phyloP scores from a whole-genome alignment of 1,139 yeast species.

The Debaryomyces robertsiae region DNA sequence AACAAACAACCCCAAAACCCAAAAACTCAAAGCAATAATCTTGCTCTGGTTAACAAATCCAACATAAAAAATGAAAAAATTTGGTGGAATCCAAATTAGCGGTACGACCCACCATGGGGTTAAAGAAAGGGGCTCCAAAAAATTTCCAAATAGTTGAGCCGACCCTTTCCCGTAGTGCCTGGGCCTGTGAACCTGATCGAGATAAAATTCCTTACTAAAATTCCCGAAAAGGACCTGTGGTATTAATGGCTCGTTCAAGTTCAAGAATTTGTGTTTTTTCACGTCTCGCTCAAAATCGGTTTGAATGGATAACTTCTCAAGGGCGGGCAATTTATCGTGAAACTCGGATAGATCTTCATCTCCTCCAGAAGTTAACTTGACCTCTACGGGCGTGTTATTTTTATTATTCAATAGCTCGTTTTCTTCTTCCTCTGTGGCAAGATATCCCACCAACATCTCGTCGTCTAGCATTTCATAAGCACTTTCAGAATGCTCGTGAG shows the following conservation, averaged over 20 bases:
- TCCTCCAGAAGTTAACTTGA: constrained; percentile 29
- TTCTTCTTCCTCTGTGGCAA: constrained; percentile 50
- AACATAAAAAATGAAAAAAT: constrained; percentile 49
- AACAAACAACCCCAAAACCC: constrained; percentile 69
- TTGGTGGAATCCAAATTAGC: constrained; percentile 82
- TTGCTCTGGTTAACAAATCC: constrained; percentile 42
- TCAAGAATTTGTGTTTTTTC: constrained; percentile 80
- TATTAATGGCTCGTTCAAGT: constrained; percentile 77
- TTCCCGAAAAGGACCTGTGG: constrained; percentile 73
- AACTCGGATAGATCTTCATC: constrained; percentile 43
- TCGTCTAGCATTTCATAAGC: constrained; percentile 92
- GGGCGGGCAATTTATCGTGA: constrained; percentile 67
- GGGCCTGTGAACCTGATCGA: constrained; percentile 96
- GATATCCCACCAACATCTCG: constrained; percentile 51
- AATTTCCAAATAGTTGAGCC: constrained; percentile 68
- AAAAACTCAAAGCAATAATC: constrained; percentile 43
- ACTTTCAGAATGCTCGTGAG: constrained; percentile 80
- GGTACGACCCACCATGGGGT: constrained; percentile 77
- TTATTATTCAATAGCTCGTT: constrained; percentile 44
- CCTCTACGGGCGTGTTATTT: constrained; percentile 47
- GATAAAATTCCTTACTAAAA: constrained; percentile 83
- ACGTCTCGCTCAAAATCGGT: constrained; percentile 78
- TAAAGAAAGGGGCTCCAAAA: constrained; percentile 49
- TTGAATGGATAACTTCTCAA: constrained; percentile 68
- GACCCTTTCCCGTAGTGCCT: constrained; percentile 84